Evolutionary conservation across 169 alveolate species (phyloP).

Genomic region (Plasmodium berghei): DNA sequence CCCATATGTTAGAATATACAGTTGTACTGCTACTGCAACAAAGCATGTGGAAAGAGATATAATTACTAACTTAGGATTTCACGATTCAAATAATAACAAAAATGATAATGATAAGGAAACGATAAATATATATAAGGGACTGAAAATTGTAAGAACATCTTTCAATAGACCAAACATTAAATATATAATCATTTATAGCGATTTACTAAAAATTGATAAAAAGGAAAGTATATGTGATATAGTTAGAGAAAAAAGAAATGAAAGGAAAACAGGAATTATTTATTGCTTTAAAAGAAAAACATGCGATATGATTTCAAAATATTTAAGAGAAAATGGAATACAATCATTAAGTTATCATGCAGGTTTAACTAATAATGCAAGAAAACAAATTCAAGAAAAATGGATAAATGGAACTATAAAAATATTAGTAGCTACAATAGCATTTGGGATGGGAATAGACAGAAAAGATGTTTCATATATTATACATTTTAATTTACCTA

Average conservation of each 20-base stretch:
- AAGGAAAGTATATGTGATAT: slow-evolving; percentile 77
- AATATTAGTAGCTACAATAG: slow-evolving; percentile 98
- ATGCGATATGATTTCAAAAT: slow-evolving; percentile 94
- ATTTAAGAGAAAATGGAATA: slow-evolving; percentile 86
- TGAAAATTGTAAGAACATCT: slow-evolving; percentile 61
- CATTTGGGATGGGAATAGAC: slow-evolving; percentile 99
- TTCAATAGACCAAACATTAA: slow-evolving; percentile 82
- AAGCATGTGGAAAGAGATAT: slow-evolving; percentile 95
- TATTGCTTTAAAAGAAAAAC: slow-evolving; percentile 95
- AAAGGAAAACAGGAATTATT: slow-evolving; percentile 87
- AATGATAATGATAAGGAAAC: background rate
- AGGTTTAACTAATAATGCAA: slow-evolving; percentile 83
- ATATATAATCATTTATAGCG: slow-evolving; percentile 85
- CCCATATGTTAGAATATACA: slow-evolving; percentile 95
- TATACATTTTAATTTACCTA: slow-evolving; percentile 97
- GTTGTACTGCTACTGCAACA: slow-evolving; percentile 98
- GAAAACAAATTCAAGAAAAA: slow-evolving; percentile 86
- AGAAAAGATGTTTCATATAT: slow-evolving; percentile 96
- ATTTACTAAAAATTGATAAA: slow-evolving; percentile 75
- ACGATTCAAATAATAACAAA: slow-evolving; percentile 78
- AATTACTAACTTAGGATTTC: slow-evolving; percentile 87
- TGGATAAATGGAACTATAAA: slow-evolving; percentile 95
- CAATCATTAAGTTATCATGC: slow-evolving; percentile 90
- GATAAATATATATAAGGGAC: slow-evolving; percentile 1
- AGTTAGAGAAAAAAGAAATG: slow-evolving; percentile 66